Conservation (phyloP, 2,329 filamentous ascomycete genomes). For the Coniochaeta hoffmannii region DNA sequence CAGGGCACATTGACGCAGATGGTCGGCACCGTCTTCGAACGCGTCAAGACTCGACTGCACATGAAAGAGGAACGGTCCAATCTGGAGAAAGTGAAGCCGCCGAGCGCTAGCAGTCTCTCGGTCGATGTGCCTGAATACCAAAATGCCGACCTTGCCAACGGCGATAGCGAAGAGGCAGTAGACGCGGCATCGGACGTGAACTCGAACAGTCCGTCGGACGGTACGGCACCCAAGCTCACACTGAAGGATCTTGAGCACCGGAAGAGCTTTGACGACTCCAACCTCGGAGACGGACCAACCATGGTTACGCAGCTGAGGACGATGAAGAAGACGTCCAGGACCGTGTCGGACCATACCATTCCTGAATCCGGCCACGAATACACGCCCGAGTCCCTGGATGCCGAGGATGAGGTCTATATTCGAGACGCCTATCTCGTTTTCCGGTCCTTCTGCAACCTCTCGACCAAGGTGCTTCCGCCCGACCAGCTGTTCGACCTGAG, state of each 20-base stretch:
- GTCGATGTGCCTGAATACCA: conserved; percentile 20
- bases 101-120: conserved; percentile 39
- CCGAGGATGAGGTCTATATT: conserved; percentile 92
- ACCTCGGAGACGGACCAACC: conserved; percentile 58
- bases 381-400: conserved; percentile 51
- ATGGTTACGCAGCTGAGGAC: conserved; percentile 58
- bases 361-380: conserved; percentile 49
- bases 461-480: conserved; percentile 80
- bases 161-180: conserved; percentile 30
- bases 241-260: conserved; percentile 60
- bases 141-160: conserved; percentile 22
- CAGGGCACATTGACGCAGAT: conserved; percentile 97
- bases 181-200: conserved; percentile 25
- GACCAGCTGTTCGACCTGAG: conserved; percentile 91
- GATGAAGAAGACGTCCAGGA: conserved; percentile 31
- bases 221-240: conserved; percentile 46
- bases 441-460: conserved; percentile 93
- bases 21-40: conserved; percentile 96
- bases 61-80: conserved; percentile 75
- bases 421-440: conserved; percentile 97
- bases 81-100: conserved; percentile 42
- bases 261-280: conserved; percentile 63
- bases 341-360: conserved; percentile 45
- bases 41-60: conserved; percentile 78
- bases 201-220: conserved; percentile 13